Evolutionary conservation across 2,329 filamentous ascomycete species (phyloP), one percentile per base, ranked within the genome.

Genomic region (Magnaporthiopsis rhizophila): DNA sequence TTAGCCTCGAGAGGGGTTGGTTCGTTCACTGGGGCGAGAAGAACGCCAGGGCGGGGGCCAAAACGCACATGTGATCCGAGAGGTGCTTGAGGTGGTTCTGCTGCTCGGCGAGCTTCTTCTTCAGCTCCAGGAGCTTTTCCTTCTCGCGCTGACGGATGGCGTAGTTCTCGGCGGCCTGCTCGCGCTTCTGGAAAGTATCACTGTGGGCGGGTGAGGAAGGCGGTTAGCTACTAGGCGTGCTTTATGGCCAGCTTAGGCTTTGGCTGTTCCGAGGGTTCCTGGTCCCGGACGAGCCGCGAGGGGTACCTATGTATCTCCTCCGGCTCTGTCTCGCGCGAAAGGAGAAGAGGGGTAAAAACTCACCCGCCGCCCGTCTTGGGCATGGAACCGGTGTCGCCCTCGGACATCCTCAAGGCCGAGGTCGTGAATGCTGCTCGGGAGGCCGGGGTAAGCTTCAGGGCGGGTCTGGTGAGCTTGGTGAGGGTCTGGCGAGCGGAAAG

Each of bases 111-210:
- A 97, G 84, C 81, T 86, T 87, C 80, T 84, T 82, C 78, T 86
- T 89, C 71, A 97, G 87, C 75, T 86, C 85, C 63, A 84, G 71
- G 68, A 97, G 89, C 91, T 97, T 97, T 81, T 93, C 88, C 80
- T 87, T 86, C 85, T 98, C 95, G 75, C 92, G 90, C 81, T 90
- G 82, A 73, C 87, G 86, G 79, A 99, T 92, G 79, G 90, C 91
- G 71, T 86, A 86, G 76, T 92, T 89, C 81, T 98, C 95, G 75
- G 81, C 84, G 70, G 94, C 94, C 75, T 89, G 86, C 80, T 99
- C 95, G 72, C 95, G 92, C 80, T 89, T 89, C 80, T 89, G 91
- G 86, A 97, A 99, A 65, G 91, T 87, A 75, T 99, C 94, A 71
- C 94, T 96, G 69, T 71, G 60, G 0, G 3, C 21, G n/a, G 45